Percentiles rank a stretch among this genome's conserved stretches.
phyloP scores from a whole-genome alignment of 805 yeast species.

The Cyberlindnera amylophila region DNA sequence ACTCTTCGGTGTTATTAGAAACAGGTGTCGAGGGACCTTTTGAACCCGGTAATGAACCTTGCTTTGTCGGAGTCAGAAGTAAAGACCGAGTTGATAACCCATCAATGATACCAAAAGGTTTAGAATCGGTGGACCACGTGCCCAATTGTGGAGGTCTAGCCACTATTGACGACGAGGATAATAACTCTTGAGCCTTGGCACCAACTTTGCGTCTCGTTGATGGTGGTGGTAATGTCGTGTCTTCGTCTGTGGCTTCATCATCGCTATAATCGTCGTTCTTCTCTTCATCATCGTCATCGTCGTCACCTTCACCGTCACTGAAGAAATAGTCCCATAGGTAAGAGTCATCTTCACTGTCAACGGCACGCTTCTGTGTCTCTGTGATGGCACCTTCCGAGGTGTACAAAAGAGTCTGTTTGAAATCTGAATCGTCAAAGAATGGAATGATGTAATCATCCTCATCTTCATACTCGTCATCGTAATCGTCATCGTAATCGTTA shows the following conservation, averaged over 20 bases:
- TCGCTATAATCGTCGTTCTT: slow-evolving; percentile 34
- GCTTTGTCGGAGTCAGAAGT: slow-evolving; percentile 37
- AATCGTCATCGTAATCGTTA: slow-evolving; percentile 27
- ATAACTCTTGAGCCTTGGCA: slow-evolving; percentile 82
- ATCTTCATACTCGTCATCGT: slow-evolving; percentile 25
- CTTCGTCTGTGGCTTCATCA: slow-evolving; percentile 95
- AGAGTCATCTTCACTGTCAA: slow-evolving; percentile 49
- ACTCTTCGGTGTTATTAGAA: slow-evolving; percentile 33
- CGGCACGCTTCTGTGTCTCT: slow-evolving; percentile 5
- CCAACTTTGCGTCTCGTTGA: slow-evolving; percentile 58
- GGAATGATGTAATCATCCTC: slow-evolving; percentile 31
- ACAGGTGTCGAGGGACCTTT: slow-evolving; percentile 18
- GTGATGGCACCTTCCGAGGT: slow-evolving; percentile 16
- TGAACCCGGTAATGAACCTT: slow-evolving; percentile 2
- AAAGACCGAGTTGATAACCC: slow-evolving; percentile 88
- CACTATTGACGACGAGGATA: slow-evolving; percentile 81
- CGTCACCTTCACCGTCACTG: slow-evolving; percentile 36
- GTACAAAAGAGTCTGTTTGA: slow-evolving; percentile 18
- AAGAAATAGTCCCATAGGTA: slow-evolving; percentile 75
- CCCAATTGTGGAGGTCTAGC: slow-evolving; percentile 91
- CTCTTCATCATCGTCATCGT: slow-evolving; percentile 19
- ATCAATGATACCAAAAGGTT: slow-evolving; percentile 92
- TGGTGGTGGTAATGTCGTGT: slow-evolving; percentile 72
- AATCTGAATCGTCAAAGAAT: slow-evolving; percentile 37
- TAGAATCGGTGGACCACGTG: slow-evolving; percentile 80